These are phyloP conservation scores for Metschnikowia sp. DNA, from an alignment of 805 yeast species.

Conservation along the genomic window DNA sequence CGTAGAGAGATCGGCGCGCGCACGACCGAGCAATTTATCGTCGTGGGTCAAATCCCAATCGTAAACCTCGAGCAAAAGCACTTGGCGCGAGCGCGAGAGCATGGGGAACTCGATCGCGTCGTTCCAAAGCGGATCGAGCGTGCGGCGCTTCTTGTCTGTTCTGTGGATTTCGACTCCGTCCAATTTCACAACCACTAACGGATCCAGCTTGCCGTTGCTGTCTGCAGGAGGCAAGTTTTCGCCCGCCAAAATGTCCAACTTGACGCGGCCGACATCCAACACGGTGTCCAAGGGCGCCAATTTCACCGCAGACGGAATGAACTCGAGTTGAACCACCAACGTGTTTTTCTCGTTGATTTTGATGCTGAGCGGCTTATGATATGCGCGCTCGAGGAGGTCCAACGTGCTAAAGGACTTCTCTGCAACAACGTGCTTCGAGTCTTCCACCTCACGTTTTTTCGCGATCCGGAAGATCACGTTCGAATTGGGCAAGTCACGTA, in stretches of 20 bases:
- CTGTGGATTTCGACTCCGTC: constrained; percentile 54
- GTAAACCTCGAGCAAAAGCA: constrained; percentile 47
- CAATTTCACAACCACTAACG: constrained; percentile 50
- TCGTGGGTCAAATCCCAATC: constrained; percentile 83
- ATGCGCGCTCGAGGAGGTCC: constrained; percentile 52
- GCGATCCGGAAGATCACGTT: constrained; percentile 54
- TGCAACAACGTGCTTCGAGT: constrained; percentile 46
- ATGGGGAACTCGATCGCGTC: constrained; percentile 59
- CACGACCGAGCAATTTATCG: constrained; percentile 57
- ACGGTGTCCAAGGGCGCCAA: constrained; percentile 59
- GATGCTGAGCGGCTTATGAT: constrained; percentile 44
- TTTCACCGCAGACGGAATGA: constrained; percentile 53
- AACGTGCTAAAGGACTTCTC: constrained; percentile 50
- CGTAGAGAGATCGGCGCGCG: constrained; percentile 46
- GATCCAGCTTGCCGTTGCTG: constrained; percentile 76
- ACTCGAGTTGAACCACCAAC: constrained; percentile 52
- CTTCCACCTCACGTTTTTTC: constrained; percentile 45
- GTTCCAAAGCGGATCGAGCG: constrained; percentile 75
- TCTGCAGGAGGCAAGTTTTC: constrained; percentile 56
- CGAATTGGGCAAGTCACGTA: constrained; percentile 70
- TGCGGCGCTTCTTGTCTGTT: constrained; percentile 61
- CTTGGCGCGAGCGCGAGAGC: constrained; percentile 57
- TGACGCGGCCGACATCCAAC: constrained; percentile 63
- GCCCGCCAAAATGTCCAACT: constrained; percentile 56
- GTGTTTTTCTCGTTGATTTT: constrained; percentile 37